Percentiles rank a stretch among this genome's conserved stretches.
phyloP scores from a whole-genome alignment of 2,329 filamentous ascomycete species.

The Colletotrichum truncatum region DNA sequence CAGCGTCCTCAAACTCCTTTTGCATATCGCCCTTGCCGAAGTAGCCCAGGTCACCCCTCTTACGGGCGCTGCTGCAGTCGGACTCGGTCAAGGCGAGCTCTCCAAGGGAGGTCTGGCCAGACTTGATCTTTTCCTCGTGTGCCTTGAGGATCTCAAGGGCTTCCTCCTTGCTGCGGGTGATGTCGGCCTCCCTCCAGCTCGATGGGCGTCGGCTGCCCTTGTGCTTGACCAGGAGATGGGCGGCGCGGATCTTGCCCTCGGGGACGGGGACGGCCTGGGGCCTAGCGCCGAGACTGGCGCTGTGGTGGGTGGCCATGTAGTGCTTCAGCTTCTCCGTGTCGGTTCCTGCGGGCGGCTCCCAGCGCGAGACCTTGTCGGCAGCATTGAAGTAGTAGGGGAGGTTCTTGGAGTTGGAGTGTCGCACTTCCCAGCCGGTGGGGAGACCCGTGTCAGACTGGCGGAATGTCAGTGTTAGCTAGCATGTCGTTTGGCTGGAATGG shows the following conservation, averaged over 20 bases:
- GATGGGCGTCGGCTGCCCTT: constrained; percentile 85
- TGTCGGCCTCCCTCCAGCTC: constrained; percentile 91
- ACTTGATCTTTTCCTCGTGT: constrained; percentile 80
- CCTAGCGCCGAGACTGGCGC: constrained; percentile 57
- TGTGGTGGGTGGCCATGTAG: constrained; percentile 93
- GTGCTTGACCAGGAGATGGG: constrained; percentile 95
- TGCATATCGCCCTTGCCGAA: constrained; percentile 98
- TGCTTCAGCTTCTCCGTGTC: constrained; percentile 92
- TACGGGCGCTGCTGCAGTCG: constrained; percentile 94
- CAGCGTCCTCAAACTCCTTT: constrained; percentile 96
- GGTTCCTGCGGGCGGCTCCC: constrained; percentile 90
- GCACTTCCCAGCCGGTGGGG: constrained; percentile 90
- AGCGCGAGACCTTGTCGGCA: constrained; percentile 85
- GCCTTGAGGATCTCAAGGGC: constrained; percentile 79
- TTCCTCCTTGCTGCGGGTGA: constrained; percentile 89
- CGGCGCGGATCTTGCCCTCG: constrained; percentile 90
- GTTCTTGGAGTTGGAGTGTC: constrained; percentile 98
- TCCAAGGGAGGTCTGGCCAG: constrained; percentile 74
- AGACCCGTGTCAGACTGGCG: constrained; percentile 78
- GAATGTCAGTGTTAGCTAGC: neutral
- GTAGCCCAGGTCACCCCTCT: constrained; percentile 93
- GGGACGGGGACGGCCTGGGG: constrained; percentile 47
- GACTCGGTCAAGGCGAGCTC: constrained; percentile 90
- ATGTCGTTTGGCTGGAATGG: neutral
- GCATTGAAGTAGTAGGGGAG: constrained; percentile 99